Conservation (phyloP, 2,329 filamentous ascomycete species). For the Apiospora phragmitis region DNA sequence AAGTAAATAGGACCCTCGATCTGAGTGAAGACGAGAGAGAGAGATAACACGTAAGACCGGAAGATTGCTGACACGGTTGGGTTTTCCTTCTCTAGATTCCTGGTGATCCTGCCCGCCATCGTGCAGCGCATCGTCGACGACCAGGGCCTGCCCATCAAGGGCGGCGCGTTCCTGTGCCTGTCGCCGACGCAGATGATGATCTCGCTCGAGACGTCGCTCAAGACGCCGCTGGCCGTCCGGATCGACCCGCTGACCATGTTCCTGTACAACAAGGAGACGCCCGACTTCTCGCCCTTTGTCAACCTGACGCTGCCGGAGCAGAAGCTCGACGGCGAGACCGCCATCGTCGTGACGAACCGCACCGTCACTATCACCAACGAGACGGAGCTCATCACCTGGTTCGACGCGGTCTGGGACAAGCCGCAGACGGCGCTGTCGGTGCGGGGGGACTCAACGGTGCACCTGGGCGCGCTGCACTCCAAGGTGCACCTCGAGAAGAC, state of each 20-base stretch:
- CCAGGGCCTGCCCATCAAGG: slow-evolving; percentile 39
- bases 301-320: slow-evolving; percentile 34
- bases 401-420: slow-evolving; percentile 41
- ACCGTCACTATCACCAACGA: slow-evolving; percentile 38
- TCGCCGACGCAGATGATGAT: slow-evolving; percentile 36
- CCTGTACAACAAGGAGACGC: slow-evolving; percentile 41
- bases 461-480: slow-evolving; percentile 41
- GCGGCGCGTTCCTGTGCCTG: slow-evolving; percentile 36
- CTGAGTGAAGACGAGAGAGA: neutral
- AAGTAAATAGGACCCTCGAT: slow-evolving; percentile 25
- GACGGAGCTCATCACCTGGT: slow-evolving; percentile 39
- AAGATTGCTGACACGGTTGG: neutral
- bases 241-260: slow-evolving; percentile 39
- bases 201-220: slow-evolving; percentile 36
- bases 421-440: slow-evolving; percentile 38
- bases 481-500: slow-evolving; percentile 41
- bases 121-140: slow-evolving; percentile 44
- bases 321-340: slow-evolving; percentile 37
- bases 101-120: slow-evolving; percentile 46
- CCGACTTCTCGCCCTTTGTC: slow-evolving; percentile 30
- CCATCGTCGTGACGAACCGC: slow-evolving; percentile 35
- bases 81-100: slow-evolving; percentile 38
- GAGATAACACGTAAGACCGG: neutral
- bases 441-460: slow-evolving; percentile 36
- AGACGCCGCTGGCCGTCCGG: slow-evolving; percentile 37